These are phyloP conservation scores for Mortierella sp. DNA, from an alignment of 371 early-diverging fungal species.

Conservation along the genomic window DNA sequence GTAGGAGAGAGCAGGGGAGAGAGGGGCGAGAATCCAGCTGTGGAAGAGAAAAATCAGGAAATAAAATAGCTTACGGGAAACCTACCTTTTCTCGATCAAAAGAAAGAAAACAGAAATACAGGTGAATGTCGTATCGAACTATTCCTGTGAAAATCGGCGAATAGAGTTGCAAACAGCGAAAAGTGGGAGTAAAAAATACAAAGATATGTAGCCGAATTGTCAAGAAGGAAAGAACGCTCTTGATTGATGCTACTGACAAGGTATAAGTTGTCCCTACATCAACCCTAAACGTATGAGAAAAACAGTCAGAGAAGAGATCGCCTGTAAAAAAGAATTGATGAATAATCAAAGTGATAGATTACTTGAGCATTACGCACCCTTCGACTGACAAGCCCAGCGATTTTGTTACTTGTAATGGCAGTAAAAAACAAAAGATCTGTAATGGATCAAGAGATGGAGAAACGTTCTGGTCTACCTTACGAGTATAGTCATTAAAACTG, in stretches of 20 bases:
- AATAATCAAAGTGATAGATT: slow-evolving; percentile 18
- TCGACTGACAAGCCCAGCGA: neutral
- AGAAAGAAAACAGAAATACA: too few relatives aligned
- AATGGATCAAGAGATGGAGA: neutral
- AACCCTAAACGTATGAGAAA: neutral
- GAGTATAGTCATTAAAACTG: too few relatives aligned
- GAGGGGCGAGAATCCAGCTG: slow-evolving; percentile 1
- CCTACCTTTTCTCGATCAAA: neutral
- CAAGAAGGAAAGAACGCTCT: too few relatives aligned
- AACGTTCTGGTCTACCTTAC: neutral
- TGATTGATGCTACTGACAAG: too few relatives aligned
- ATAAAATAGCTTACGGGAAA: neutral
- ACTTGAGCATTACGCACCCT: slow-evolving; percentile 9
- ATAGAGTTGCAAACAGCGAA: too few relatives aligned
- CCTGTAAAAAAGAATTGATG: neutral
- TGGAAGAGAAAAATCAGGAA: neutral
- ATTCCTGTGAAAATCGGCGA: neutral
- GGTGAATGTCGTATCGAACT: too few relatives aligned
- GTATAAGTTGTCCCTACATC: too few relatives aligned
- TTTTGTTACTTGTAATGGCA: neutral
- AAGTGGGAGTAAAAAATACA: too few relatives aligned
- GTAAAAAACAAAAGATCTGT: neutral
- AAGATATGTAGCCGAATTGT: too few relatives aligned
- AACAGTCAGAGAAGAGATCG: neutral
- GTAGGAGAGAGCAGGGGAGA: neutral